Evolutionary conservation across 208 protist genomes (phyloP), one percentile per base, ranked within the genome.

Genomic region (Trypanosoma lewisi): DNA sequence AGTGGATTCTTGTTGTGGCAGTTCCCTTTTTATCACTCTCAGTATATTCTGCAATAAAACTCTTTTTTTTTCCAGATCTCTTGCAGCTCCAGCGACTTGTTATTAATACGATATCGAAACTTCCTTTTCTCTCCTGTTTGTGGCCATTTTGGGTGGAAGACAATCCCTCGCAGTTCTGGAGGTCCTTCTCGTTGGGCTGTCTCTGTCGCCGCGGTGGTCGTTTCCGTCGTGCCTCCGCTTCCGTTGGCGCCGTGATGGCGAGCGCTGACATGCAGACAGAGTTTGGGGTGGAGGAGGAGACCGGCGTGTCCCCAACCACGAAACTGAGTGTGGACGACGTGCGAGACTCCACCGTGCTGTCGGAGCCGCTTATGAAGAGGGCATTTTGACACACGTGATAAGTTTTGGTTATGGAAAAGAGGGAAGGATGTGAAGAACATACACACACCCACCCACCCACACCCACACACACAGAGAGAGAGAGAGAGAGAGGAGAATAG

Each of bases 1-100:
- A 73, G 30, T 88, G 82, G 63, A 56, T 84, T 7, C 56, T 74
- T 3, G 45, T 83, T 9, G 67, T 78, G 27, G 62, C 68, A 0
- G 52, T 73, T 2, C 73, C 85, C 4, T 75, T 75, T 34, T 31
- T 80, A 23, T 80, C 81, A 21, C 74, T 83, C 12, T 67, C 72
- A 19, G 42, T 86, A 19, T 86, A 85, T 60, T 78, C 81, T 5
- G 45, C 72, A 7, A 57, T 77, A 23, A 91, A 91, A 61, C 17
- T 77, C 28, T 57, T 79, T 21, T 91, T 80, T 72, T 87, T 91
- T 55, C 81, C 85, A 28, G 75, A 87, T 48, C 41, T 76, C 33
- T 65, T 91, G 62, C 85, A 91, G 64, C 52, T 83, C 11, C 77
- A 86, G 66, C 78, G 85, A 11, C 31, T 58, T 23, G 23, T 64